These are phyloP conservation scores for Pestalotiopsis sp. DNA, from an alignment of 2,329 filamentous ascomycete species.

Conservation along the genomic window DNA sequence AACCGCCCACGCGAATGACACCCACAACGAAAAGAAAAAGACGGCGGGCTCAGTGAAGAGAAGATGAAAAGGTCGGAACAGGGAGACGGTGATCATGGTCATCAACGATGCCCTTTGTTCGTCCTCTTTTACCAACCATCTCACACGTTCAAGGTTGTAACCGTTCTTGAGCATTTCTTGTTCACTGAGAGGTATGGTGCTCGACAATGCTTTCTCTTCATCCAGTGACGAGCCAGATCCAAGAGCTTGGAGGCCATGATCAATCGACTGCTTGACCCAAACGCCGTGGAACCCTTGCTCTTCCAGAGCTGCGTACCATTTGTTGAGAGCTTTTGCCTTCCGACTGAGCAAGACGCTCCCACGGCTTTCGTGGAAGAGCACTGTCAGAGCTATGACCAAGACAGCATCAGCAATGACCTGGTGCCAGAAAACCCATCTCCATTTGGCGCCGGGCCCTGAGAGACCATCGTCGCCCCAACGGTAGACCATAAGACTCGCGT, in stretches of 20 bases:
- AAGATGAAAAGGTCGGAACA: conserved; percentile 78
- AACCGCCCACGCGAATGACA: conserved; percentile 86
- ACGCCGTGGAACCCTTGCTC: conserved; percentile 58
- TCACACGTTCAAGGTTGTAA: conserved; percentile 54
- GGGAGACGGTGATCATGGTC: conserved; percentile 73
- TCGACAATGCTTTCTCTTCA: conserved; percentile 18
- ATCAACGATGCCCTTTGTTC: conserved; percentile 71
- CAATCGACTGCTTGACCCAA: conserved; percentile 26
- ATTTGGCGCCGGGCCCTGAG: conserved; percentile 41
- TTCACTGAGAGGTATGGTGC: neutral
- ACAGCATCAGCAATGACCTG: conserved; percentile 72
- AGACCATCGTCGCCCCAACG: conserved; percentile 45
- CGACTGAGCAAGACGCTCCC: conserved; percentile 77
- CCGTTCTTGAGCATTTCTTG: neutral
- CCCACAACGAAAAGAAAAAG: conserved; percentile 88
- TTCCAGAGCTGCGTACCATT: conserved; percentile 79
- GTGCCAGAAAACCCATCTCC: conserved; percentile 90
- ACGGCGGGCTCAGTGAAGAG: conserved; percentile 78
- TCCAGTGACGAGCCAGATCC: neutral
- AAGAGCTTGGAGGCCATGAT: neutral
- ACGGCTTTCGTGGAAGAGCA: conserved; percentile 81
- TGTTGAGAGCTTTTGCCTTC: conserved; percentile 74
- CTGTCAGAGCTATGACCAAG: conserved; percentile 64
- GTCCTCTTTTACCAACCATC: conserved; percentile 81
- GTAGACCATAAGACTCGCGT: conserved; percentile 70